Base-by-base conservation (phyloP, 805 yeast genomes). In the Kuraishia floccosa region DNA sequence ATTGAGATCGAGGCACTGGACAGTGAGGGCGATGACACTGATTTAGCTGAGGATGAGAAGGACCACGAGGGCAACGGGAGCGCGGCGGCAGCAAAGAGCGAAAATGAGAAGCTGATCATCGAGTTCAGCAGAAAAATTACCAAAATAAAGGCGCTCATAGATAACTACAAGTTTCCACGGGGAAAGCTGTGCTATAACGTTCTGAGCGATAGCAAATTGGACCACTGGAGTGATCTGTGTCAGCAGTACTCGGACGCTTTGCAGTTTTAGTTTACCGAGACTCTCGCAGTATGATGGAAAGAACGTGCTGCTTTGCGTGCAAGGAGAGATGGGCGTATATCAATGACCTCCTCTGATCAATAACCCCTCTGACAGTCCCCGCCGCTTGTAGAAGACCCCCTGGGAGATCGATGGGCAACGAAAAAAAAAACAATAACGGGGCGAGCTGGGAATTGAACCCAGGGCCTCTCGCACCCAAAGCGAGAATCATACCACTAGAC, bases 401-500 rank as follows among this genome's bases (percentile, higher is more conserved):
- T n/a, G n/a, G n/a, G n/a, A n/a, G n/a, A n/a, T n/a, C n/a, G n/a
- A n/a, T n/a, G n/a, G n/a, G n/a, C n/a, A n/a, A n/a, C n/a, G n/a
- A 22, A 23, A 18, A 20, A 11, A 13, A 36, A 38, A 40, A 44
- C 39, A 44, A 42, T 32, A 35, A 31, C 12, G 48, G 48, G 46
- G 46, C 41, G 45, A 37, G 43, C 64, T 56, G 67, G 66, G 67
- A 60, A 60, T 60, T 59, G 65, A 60, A 60, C 66, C 66, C 66
- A 55, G 67, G 67, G 61, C 66, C 65, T 60, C 65, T 59, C 63
- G 60, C 67, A 47, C 68, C 68, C 68, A 61, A 61, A 63, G 68
- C 68, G 64, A 60, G 67, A 62, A 62, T 62, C 68, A 63, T 63
- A 62, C 68, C 68, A 62, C 68, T 63, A 62, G 68, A 63, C 68